These are phyloP conservation scores for Chalaropsis thielavioides DNA, from an alignment of 2,329 filamentous ascomycete genomes.

Conservation along the genomic window DNA sequence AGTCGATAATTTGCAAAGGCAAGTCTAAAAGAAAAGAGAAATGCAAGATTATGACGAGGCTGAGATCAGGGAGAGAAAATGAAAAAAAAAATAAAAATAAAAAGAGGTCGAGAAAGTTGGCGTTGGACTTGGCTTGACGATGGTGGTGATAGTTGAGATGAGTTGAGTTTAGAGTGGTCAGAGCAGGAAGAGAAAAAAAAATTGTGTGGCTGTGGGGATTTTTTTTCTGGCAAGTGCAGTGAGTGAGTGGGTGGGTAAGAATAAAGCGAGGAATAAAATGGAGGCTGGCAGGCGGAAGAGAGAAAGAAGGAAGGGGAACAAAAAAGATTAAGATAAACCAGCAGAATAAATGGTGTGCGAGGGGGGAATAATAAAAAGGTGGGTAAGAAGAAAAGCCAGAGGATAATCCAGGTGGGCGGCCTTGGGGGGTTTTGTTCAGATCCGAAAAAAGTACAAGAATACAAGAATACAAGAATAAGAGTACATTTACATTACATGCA, in stretches of 20 bases:
- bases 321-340: constrained; percentile 1
- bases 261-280: constrained; percentile 5
- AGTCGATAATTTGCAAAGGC: not conserved
- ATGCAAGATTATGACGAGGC: not conserved
- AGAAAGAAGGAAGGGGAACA: not conserved
- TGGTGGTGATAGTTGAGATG: constrained; percentile 9
- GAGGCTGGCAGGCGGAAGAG: not conserved
- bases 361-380: constrained; percentile 6
- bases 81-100: not conserved
- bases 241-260: not conserved
- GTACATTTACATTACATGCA: no score
- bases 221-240: not conserved
- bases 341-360: not conserved
- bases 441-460: not conserved
- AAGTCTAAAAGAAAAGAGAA: not conserved
- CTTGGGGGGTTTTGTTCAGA: not conserved
- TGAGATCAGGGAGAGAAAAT: not conserved
- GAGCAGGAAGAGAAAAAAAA: not conserved
- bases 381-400: not conserved
- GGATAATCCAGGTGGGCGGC: not conserved
- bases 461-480: not conserved
- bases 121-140: not conserved
- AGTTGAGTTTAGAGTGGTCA: no score
- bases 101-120: no score
- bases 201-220: not conserved